A percentile compares a stretch with the other conserved stretches of the same genome.
Conservation (phyloP, 768 basidiomycete species). For the Lactifluus hygrophoroides region DNA sequence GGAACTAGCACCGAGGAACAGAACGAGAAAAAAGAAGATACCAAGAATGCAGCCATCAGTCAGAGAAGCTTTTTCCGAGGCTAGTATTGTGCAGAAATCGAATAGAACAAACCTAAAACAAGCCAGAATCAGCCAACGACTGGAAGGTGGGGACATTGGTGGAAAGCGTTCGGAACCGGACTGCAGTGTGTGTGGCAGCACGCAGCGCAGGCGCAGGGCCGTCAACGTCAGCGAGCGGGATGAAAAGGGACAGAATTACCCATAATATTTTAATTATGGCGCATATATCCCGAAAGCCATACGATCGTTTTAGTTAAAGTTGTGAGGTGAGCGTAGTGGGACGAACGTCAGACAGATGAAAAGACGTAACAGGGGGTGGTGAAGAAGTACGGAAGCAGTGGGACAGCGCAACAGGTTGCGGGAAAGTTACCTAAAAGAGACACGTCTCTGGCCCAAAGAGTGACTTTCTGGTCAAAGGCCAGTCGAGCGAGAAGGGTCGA, state of each 20-base stretch:
- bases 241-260: neutral
- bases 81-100: neutral
- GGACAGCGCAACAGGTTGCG: neutral
- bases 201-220: neutral
- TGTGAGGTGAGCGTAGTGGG: neutral
- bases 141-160: neutral
- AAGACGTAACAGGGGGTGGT: neutral
- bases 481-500: constrained; percentile 1
- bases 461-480: neutral
- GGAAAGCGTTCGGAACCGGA: neutral
- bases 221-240: neutral
- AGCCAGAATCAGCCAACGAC: neutral
- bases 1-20: neutral
- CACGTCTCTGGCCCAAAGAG: neutral
- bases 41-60: neutral
- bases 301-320: neutral
- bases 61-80: neutral
- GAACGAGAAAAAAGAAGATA: neutral
- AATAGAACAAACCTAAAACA: neutral
- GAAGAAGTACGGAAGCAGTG: constrained; percentile 3
- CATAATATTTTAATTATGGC: neutral
- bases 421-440: neutral
- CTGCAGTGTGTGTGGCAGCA: neutral
- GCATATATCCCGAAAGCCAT: neutral
- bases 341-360: neutral